Conservation (phyloP, 2,329 filamentous ascomycete genomes). For the Aspergillus pseudoviridinutans region DNA sequence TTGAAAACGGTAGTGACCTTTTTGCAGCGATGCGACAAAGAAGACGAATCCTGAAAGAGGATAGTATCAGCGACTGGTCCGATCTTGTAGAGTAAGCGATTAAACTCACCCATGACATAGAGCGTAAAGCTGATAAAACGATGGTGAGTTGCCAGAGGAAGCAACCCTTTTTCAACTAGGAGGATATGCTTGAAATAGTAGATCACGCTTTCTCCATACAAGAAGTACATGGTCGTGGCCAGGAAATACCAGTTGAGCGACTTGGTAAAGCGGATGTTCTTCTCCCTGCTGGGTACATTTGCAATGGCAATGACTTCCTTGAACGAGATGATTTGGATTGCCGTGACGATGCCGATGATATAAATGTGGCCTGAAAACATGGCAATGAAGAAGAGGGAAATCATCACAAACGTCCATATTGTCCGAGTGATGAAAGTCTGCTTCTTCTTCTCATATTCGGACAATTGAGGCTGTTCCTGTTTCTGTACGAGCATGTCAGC, state of each 20-base stretch:
- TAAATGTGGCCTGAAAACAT: slow-evolving; percentile 98
- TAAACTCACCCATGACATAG: slow-evolving; percentile 80
- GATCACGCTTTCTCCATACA: slow-evolving; percentile 97
- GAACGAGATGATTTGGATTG: slow-evolving; percentile 93
- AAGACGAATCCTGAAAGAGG: slow-evolving; percentile 77
- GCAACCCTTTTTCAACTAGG: slow-evolving; percentile 84
- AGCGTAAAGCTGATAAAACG: slow-evolving; percentile 98
- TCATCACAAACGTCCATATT: slow-evolving; percentile 98
- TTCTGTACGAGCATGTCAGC: slow-evolving; percentile 22
- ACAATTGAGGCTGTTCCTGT: slow-evolving; percentile 41
- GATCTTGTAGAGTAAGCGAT: background rate
- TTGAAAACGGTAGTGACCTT: slow-evolving; percentile 95
- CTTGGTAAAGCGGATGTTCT: slow-evolving; percentile 89
- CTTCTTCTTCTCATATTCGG: slow-evolving; percentile 98
- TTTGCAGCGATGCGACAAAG: slow-evolving; percentile 91
- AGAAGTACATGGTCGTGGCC: slow-evolving; percentile 98
- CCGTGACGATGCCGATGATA: slow-evolving; percentile 88
- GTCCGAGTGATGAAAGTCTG: slow-evolving; percentile 94
- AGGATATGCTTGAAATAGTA: slow-evolving; percentile 99
- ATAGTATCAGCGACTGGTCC: slow-evolving; percentile 8
- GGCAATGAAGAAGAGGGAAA: slow-evolving; percentile 81
- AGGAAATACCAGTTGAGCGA: slow-evolving; percentile 99
- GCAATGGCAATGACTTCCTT: slow-evolving; percentile 99
- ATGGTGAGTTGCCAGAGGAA: slow-evolving; percentile 94
- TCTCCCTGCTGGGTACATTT: slow-evolving; percentile 85